A percentile compares a stretch with the other conserved stretches of the same genome.
Conservation (phyloP, 495 filamentous ascomycete species). For the Penicillium pulvis region DNA sequence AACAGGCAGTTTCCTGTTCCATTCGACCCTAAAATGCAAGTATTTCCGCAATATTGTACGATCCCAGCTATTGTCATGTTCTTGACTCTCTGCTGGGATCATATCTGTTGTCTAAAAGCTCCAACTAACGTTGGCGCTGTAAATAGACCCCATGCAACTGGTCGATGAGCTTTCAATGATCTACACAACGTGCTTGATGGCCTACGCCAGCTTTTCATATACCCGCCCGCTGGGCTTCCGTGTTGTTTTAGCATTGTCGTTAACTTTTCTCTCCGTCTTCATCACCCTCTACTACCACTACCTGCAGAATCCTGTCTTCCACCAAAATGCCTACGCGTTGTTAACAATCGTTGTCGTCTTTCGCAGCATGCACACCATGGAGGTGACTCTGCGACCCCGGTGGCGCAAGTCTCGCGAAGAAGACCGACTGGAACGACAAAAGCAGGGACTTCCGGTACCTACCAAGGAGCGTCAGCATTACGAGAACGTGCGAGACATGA, state of each 20-base stretch:
- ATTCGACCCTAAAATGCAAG: slow-evolving; percentile 79
- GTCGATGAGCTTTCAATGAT: slow-evolving; percentile 98
- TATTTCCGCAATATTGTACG: slow-evolving; percentile 4
- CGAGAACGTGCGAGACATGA: slow-evolving; percentile 55
- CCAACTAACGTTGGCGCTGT: slow-evolving; percentile 18
- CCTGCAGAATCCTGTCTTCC: slow-evolving; percentile 88
- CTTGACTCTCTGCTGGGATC: neutral
- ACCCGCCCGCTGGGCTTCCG: slow-evolving; percentile 57
- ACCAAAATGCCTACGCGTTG: slow-evolving; percentile 84
- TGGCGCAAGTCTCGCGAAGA: slow-evolving; percentile 48
- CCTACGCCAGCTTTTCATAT: slow-evolving; percentile 83
- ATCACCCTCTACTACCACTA: slow-evolving; percentile 94
- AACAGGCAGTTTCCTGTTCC: slow-evolving; percentile 78
- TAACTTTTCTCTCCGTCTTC: slow-evolving; percentile 67
- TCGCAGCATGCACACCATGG: slow-evolving; percentile 90
- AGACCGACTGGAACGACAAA: slow-evolving; percentile 41
- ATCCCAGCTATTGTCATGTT: neutral
- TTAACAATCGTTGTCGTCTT: slow-evolving; percentile 78
- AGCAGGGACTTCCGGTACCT: slow-evolving; percentile 42
- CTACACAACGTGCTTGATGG: slow-evolving; percentile 94
- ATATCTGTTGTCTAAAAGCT: neutral
- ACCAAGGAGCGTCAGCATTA: slow-evolving; percentile 45
- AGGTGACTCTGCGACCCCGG: slow-evolving; percentile 67
- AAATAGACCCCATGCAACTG: slow-evolving; percentile 90
- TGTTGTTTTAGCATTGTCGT: slow-evolving; percentile 57